phyloP scores from a whole-genome alignment of 768 basidiomycete species.

The Lepiota venenata region DNA sequence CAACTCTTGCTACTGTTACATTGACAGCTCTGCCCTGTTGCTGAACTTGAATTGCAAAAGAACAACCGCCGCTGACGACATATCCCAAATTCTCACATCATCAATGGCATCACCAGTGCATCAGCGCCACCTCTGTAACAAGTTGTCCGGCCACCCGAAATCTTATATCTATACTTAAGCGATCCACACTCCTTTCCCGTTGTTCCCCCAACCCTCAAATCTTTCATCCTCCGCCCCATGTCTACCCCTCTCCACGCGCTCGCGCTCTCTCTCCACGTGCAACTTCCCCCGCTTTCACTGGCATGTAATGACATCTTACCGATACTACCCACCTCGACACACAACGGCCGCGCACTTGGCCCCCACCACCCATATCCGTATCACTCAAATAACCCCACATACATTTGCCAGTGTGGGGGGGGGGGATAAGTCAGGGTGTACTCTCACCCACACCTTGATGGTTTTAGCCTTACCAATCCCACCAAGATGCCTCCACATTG shows the following conservation, averaged over 20 bases:
- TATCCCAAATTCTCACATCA: conserved; percentile 13
- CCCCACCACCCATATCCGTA: conserved; percentile 50
- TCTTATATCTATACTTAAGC: conserved; percentile 38
- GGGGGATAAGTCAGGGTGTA: conserved; percentile 44
- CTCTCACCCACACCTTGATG: conserved; percentile 29
- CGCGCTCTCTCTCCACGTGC: conserved; percentile 40
- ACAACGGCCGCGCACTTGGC: conserved; percentile 54
- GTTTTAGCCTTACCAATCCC: conserved; percentile 32
- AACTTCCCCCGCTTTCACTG: conserved; percentile 68
- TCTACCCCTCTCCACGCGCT: conserved; percentile 30
- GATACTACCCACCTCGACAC: conserved; percentile 53
- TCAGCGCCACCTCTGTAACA: conserved; percentile 26
- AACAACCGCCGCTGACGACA: conserved; percentile 13
- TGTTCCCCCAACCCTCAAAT: conserved; percentile 27
- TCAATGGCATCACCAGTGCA: conserved; percentile 35
- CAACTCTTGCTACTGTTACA: conserved; percentile 3
- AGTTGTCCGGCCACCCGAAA: conserved; percentile 15
- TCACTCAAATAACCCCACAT: conserved; percentile 51
- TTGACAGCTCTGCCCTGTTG: conserved; percentile 40
- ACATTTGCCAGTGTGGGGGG: conserved; percentile 53
- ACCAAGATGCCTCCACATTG: conserved; percentile 26
- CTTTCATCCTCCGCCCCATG: conserved; percentile 24
- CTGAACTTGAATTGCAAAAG: conserved; percentile 38
- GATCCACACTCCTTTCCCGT: conserved; percentile 30
- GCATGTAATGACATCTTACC: conserved; percentile 48